Base-by-base conservation (phyloP, 352 stramenopile species). In the Phytopythium delawarense region DNA sequence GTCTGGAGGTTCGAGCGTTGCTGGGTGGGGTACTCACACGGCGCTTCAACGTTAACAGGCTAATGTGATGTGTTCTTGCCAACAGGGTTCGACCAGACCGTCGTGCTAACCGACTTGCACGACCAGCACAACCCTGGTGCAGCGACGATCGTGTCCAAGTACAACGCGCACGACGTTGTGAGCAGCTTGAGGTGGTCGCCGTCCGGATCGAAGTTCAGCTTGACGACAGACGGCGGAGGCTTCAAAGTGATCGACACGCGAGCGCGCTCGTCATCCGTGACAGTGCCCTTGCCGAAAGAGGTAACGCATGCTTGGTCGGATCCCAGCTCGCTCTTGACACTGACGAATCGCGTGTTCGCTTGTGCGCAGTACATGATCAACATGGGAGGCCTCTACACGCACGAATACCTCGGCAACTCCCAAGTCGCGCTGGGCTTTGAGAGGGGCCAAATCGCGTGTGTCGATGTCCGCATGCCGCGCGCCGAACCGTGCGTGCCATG, bases 201-300 rank as follows among this genome's bases (percentile, higher is more conserved):
- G 21, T 61, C 54, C 0, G 59, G 74, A 20, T 66, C 72, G 3
- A 71, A 79, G 7, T 53, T 94, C 35, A 94, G 86, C 56, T 94
- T 84, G 86, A 94, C 86, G 6, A 92, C 86, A 2, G 86, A 94
- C 62, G 81, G 76, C 28, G 86, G 86, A 7, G 79, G 89, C 18
- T 89, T 92, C 50, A 84, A 90, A 69, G 44, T 92, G 7, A 70
- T 60, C 8, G 86, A 94, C 25, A 66, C 71, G 23, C 81, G 86
- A 16, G 57, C 66, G 18, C 71, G 59, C 20, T 65, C 75, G 4
- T 49, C 67, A 13, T 39, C 54, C 12, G 7, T 34, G 15, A 11
- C 7, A 7, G 8, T 50, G 23, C 54, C 59, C 16, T 42, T 40
- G 44, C 65, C 64, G 28, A 39, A 63, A 25, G 37, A 71, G 34